Conservation (phyloP, 164 flowering plant genomes). For the Stephania cephalantha region DNA sequence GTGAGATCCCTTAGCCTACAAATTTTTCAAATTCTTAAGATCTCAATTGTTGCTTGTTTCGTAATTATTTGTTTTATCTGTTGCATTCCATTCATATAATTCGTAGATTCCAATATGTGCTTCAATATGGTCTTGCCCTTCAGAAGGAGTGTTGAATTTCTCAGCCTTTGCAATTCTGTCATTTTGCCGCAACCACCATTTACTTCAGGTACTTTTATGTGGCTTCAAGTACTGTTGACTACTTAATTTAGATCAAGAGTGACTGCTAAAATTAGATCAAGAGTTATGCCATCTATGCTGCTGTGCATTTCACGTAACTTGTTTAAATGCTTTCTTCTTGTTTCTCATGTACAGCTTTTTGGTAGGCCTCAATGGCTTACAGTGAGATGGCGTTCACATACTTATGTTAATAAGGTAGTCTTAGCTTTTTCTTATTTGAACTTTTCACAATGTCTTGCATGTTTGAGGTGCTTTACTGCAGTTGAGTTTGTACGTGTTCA, state of each 20-base stretch:
- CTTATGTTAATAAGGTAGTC: slow-evolving; percentile 63
- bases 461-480: background rate
- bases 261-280: background rate
- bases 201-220: slow-evolving; percentile 63
- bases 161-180: slow-evolving; percentile 88
- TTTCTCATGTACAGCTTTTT: slow-evolving; percentile 46
- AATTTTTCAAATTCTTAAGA: background rate
- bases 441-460: background rate
- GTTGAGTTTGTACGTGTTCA: background rate
- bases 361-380: slow-evolving; percentile 96
- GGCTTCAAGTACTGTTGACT: background rate
- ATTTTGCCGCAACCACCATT: slow-evolving; percentile 86
- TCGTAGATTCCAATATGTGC: slow-evolving; percentile 76
- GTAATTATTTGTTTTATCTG: background rate
- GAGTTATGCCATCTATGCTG: background rate
- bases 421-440: background rate
- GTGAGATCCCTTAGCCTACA: slow-evolving; percentile 36
- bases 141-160: slow-evolving; percentile 66
- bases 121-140: slow-evolving; percentile 90
- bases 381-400: slow-evolving; percentile 62
- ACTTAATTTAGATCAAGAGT: background rate
- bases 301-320: background rate
- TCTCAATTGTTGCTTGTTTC: background rate
- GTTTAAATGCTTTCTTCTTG: background rate
- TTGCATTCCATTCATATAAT: background rate